Conservation (phyloP, 352 stramenopile species). For the Blastocystis sp. region DNA sequence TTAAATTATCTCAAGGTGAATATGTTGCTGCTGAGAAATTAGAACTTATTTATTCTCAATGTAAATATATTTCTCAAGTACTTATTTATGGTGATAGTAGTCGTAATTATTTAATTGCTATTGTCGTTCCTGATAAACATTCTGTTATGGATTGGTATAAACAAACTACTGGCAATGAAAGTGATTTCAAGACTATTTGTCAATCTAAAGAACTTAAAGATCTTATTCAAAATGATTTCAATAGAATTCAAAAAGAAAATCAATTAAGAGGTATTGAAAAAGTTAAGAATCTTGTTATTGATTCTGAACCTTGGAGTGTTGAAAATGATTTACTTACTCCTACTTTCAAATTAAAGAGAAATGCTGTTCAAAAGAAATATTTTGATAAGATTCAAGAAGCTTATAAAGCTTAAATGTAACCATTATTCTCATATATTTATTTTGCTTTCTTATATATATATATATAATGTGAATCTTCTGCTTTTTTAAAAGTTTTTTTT, state of each 20-base stretch:
- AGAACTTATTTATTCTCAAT: constrained; percentile 52
- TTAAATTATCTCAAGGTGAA: constrained; percentile 61
- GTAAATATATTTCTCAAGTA: constrained; percentile 52
- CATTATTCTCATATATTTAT: no score
- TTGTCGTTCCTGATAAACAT: constrained; percentile 54
- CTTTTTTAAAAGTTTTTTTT: no score
- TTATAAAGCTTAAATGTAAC: constrained; percentile 7
- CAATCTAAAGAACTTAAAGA: constrained; percentile 40
- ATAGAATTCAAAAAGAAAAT: constrained; percentile 47
- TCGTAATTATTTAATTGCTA: constrained; percentile 51
- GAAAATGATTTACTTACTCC: constrained; percentile 53
- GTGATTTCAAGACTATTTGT: not conserved
- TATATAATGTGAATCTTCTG: no score
- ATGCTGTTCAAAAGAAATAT: constrained; percentile 32
- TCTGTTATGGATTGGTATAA: constrained; percentile 49
- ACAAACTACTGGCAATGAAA: constrained; percentile 30
- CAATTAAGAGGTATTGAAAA: constrained; percentile 54
- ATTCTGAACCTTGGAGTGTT: constrained; percentile 48
- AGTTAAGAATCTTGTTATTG: constrained; percentile 49
- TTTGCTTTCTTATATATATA: no score
- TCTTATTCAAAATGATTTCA: constrained; percentile 47
- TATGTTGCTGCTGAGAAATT: constrained; percentile 60
- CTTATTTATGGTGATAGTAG: constrained; percentile 59
- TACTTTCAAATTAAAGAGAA: constrained; percentile 53
- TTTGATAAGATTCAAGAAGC: constrained; percentile 2